Evolutionary conservation across 805 yeast genomes (phyloP), one percentile per base, ranked within the genome.

Genomic region (Kuraishia ogatae): DNA sequence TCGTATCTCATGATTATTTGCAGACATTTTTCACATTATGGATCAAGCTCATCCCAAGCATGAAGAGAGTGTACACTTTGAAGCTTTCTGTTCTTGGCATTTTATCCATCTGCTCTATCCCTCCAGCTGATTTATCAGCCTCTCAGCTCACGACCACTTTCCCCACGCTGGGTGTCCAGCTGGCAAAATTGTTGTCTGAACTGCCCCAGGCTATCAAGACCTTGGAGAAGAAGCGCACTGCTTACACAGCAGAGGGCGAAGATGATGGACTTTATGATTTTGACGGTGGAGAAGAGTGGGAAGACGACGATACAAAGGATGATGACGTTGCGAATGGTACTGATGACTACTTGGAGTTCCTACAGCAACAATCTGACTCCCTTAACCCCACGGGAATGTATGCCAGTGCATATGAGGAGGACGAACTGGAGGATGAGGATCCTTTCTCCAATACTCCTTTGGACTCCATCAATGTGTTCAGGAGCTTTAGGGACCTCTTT

Each of bases 401-500:
- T 53, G 63, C 60, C 57, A 61, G 66, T 50, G 67, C 64, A 53
- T 64, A 60, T 50, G 71, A 67, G 20, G 73, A 68, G 39, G 86
- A 81, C 60, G 83, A 82, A 10, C 84, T 82, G 53, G 94, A 87
- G 52, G 94, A 87, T 8, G 97, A 92, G 64, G 97, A 87, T 64
- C 83, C 97, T 10, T 74, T 87, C 65, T 80, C 87, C 24, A 86
- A 84, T 60, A 86, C 93, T 1, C 85, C 96, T 2, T 76, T 94
- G 51, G 97, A 93, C 64, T 73, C 76, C 48, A 71, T 91, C 52
- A 87, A 93, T 64, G 84, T 87, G 2, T 90, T 84, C 68, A 75
- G 76, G 17, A 80, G 82, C 2, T 83, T 91, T 68, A 81, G 84
- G 55, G 77, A 80, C 20, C 77, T 80, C 20, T 69, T 89, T 19